phyloP scores from a whole-genome alignment of 495 filamentous ascomycete species.

The Collariella sp. region DNA sequence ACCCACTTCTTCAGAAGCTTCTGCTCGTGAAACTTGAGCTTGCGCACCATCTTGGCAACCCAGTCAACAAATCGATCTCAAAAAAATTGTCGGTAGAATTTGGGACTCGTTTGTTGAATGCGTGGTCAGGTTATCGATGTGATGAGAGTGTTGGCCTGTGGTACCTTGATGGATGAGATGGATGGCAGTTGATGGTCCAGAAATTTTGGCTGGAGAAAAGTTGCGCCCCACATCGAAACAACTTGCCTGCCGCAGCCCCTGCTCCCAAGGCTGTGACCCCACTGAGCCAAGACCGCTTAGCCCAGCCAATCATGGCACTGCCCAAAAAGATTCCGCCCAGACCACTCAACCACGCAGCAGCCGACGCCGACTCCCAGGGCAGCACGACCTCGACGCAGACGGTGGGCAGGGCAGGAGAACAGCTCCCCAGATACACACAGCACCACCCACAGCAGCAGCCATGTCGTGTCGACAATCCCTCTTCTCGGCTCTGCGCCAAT shows the following conservation, averaged over 20 bases:
- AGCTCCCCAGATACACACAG: not conserved
- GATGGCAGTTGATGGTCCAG: not conserved
- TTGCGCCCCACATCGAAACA: constrained; percentile 12
- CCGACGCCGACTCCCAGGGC: not conserved
- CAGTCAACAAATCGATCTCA: too few species aligned
- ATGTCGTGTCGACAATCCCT: constrained; percentile 15
- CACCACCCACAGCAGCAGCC: not conserved
- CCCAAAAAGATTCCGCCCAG: not conserved
- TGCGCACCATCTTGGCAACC: constrained; percentile 62
- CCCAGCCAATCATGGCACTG: constrained; percentile 3
- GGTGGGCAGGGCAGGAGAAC: not conserved
- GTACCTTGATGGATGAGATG: constrained; percentile 4
- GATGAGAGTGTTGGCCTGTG: not conserved
- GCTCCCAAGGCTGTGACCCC: not conserved
- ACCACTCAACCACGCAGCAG: not conserved
- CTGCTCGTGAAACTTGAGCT: constrained; percentile 62
- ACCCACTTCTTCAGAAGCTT: constrained; percentile 19
- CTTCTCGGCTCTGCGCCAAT: constrained; percentile 8
- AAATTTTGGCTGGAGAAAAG: constrained; percentile 12
- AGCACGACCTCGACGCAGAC: not conserved
- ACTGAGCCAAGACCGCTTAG: not conserved
- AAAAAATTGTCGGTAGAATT: not conserved
- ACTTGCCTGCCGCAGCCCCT: constrained; percentile 11
- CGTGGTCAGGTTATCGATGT: not conserved
- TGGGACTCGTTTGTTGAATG: not conserved